Base-by-base conservation (phyloP, 768 basidiomycete genomes). In the Suillus sp. region DNA sequence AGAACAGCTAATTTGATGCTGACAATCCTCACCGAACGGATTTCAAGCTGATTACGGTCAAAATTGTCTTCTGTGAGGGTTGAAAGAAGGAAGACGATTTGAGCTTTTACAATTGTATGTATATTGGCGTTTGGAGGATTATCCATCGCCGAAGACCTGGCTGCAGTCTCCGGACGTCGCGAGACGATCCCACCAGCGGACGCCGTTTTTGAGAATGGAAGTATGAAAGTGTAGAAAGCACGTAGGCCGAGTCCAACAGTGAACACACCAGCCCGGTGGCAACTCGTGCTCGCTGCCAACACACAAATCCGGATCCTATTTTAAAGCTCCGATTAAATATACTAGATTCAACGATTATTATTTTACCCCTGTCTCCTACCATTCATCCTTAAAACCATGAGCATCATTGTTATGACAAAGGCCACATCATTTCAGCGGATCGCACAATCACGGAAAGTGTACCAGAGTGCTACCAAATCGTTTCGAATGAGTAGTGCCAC, bases 1-100 rank as follows among this genome's bases (percentile, higher is more conserved):
- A 62, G 58, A 43, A 55, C 60, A 63, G 64, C 22, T 3, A 27
- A 20, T 47, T n/a, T 50, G 25, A 64, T 59, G 64, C 59, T 70
- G 66, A 64, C 57, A 60, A 53, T 42, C 83, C 95, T 70, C 74
- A 98, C 96, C 62, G 93, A 93, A 73, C 94, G 90, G 71, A 99
- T 97, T 81, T 99, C 96, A 62, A 87, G 80, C 74, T 95, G 90
- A 78, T 97, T 94, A 74, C 93, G 87, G 74, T 93, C 93, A 75
- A 94, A 99, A 78, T 95, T 95, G 71, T 99, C 96, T 79, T 99
- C 96, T 64, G 93, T 95, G 65, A 99, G 86, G 32, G 95, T 98
- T 34, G 93, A 95, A 68, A 99, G 85, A 63, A 98, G 84, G 79
- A 99, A 99, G 68, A 96, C 95, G 74, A 99, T 96, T 83, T 99